Percentiles rank a stretch among this genome's conserved stretches.
These are phyloP conservation scores for Cladochytrium replicatum DNA, from an alignment of 192 early-diverging fungal genomes.

Conservation along the genomic window DNA sequence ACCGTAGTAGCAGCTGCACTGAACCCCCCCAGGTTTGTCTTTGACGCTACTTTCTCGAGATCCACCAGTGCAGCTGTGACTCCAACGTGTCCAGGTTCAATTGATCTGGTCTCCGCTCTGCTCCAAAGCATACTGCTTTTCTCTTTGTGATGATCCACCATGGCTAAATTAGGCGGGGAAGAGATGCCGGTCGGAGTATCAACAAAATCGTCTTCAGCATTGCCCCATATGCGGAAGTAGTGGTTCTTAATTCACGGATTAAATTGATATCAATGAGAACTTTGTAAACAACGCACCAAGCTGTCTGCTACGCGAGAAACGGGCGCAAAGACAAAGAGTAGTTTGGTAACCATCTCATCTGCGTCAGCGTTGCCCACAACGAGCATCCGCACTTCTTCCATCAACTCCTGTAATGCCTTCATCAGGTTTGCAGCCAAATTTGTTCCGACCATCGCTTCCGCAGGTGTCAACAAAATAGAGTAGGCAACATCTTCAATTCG, in stretches of 20 bases:
- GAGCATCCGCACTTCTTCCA: slow-evolving; percentile 46
- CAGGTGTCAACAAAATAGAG: slow-evolving; percentile 44
- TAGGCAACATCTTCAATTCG: slow-evolving; percentile 45
- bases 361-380: slow-evolving; percentile 50
- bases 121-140: too few species aligned
- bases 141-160: too few species aligned
- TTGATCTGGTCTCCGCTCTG: too few species aligned
- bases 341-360: slow-evolving; percentile 47
- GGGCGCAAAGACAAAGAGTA: slow-evolving; percentile 49
- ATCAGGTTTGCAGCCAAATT: slow-evolving; percentile 50
- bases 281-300: slow-evolving; percentile 31
- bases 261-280: neutral
- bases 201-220: too few species aligned
- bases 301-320: slow-evolving; percentile 51
- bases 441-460: slow-evolving; percentile 30
- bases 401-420: slow-evolving; percentile 47
- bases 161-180: too few species aligned
- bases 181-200: too few species aligned
- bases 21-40: too few species aligned
- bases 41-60: too few species aligned
- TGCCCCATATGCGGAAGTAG: slow-evolving; percentile 14
- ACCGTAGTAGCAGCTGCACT: too few species aligned
- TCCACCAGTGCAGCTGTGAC: too few species aligned
- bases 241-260: too few species aligned
- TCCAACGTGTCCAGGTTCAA: too few species aligned